These are phyloP conservation scores for Candida endomychidarum DNA, from an alignment of 805 yeast genomes.

Conservation along the genomic window DNA sequence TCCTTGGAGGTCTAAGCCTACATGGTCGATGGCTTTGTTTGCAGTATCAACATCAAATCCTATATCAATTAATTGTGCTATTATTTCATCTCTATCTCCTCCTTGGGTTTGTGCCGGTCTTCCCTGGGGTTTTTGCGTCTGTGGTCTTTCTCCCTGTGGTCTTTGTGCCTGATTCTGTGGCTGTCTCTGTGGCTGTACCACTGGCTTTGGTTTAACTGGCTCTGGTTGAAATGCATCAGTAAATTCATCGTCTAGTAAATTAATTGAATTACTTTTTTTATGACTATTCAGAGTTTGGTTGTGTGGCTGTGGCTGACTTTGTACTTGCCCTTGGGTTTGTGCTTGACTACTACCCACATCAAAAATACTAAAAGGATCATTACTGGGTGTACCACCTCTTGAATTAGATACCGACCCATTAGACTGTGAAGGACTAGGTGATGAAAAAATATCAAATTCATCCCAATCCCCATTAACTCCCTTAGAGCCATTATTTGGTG, in stretches of 20 bases:
- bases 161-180: no score
- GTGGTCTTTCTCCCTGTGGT: no score
- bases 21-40: conserved; percentile 54
- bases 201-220: conserved; percentile 1
- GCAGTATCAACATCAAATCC: conserved; percentile 70
- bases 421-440: conserved; percentile 5
- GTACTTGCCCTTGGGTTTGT: background rate
- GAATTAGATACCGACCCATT: no score
- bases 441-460: conserved; percentile 12
- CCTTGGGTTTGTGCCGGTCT: background rate
- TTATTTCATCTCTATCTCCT: conserved; percentile 42
- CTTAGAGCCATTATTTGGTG: background rate
- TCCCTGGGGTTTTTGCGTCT: no score
- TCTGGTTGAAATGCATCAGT: conserved; percentile 34
- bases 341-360: background rate
- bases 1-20: conserved; percentile 59
- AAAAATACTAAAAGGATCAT: conserved; percentile 30
- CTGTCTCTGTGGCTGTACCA: no score
- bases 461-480: conserved; percentile 6
- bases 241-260: conserved; percentile 43
- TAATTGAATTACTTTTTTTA: conserved; percentile 11
- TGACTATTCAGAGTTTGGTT: no score
- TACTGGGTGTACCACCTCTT: background rate
- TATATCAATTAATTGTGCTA: conserved; percentile 76
- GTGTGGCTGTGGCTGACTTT: background rate